Evolutionary conservation across 306 rosid species (phyloP).

Genomic region (Prunus fruticosa): DNA sequence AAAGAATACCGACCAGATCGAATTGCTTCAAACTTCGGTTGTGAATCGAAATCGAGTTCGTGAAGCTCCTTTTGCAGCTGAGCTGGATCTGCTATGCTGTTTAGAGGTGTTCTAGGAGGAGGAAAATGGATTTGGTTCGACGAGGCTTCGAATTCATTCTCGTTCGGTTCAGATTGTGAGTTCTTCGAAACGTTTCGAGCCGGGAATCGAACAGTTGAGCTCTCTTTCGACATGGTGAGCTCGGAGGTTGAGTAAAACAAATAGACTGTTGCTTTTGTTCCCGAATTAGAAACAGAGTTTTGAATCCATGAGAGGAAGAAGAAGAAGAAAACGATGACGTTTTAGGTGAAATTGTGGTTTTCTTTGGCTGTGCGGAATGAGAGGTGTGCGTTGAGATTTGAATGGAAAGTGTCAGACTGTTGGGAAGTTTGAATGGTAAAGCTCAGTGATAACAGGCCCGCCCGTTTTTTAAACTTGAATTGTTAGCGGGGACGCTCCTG

Average conservation of each 20-base stretch:
- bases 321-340: background rate
- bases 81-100: conserved; percentile 73
- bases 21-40: conserved; percentile 35
- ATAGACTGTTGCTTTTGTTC: background rate
- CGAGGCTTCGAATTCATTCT: conserved; percentile 57
- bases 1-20: conserved; percentile 26
- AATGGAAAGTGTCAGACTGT: background rate
- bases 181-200: conserved; percentile 4
- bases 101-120: conserved; percentile 74
- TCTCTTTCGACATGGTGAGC: conserved; percentile 20
- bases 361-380: background rate
- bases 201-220: conserved; percentile 1
- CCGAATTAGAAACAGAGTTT: background rate
- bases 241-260: background rate
- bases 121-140: conserved; percentile 42
- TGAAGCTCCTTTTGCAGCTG: conserved; percentile 42
- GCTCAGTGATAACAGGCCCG: conserved; percentile 7
- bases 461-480: background rate
- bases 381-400: background rate
- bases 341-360: background rate
- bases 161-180: conserved; percentile 41
- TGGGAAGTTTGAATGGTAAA: conserved; percentile 3
- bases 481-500: background rate
- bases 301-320: background rate
- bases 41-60: conserved; percentile 32